Evolutionary conservation across 2,329 filamentous ascomycete genomes (phyloP).

Genomic region (Fusarium equiseti): DNA sequence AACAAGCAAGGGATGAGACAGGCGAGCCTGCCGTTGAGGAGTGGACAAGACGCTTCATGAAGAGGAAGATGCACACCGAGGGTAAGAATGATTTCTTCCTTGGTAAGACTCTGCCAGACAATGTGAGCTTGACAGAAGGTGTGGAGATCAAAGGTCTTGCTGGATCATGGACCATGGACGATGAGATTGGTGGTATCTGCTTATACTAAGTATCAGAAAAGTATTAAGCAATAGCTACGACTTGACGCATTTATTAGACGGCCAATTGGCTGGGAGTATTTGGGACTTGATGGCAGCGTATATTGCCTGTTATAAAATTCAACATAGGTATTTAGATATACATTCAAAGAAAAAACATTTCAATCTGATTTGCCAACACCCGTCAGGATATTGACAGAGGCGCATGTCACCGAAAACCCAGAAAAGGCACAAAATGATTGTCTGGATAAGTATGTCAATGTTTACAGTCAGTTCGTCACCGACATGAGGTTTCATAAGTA

Average conservation of each 20-base stretch:
- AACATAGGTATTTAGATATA: not conserved
- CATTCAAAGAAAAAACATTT: not conserved
- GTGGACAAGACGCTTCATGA: constrained; percentile 71
- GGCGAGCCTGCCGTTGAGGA: constrained; percentile 85
- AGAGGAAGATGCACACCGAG: constrained; percentile 61
- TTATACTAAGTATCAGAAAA: constrained; percentile 56
- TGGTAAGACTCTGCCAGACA: constrained; percentile 62
- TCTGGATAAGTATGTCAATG: constrained; percentile 27
- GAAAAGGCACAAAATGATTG: not conserved
- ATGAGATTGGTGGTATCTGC: constrained; percentile 76
- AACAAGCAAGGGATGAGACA: constrained; percentile 96
- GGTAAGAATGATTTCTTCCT: constrained; percentile 69
- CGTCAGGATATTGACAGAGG: not conserved
- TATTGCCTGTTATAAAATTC: not conserved
- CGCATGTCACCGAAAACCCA: no score
- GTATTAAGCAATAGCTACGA: not conserved
- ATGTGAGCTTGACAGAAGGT: constrained; percentile 55
- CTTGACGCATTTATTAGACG: not conserved
- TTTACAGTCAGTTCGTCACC: constrained; percentile 19
- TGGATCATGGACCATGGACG: constrained; percentile 89
- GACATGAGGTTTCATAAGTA: constrained; percentile 33
- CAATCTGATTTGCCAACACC: not conserved
- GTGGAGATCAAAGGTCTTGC: constrained; percentile 76
- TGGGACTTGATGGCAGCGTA: not conserved
- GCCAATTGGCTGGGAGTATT: not conserved